Base-by-base conservation (phyloP, 495 filamentous ascomycete species). In the Bombardia bombarda region DNA sequence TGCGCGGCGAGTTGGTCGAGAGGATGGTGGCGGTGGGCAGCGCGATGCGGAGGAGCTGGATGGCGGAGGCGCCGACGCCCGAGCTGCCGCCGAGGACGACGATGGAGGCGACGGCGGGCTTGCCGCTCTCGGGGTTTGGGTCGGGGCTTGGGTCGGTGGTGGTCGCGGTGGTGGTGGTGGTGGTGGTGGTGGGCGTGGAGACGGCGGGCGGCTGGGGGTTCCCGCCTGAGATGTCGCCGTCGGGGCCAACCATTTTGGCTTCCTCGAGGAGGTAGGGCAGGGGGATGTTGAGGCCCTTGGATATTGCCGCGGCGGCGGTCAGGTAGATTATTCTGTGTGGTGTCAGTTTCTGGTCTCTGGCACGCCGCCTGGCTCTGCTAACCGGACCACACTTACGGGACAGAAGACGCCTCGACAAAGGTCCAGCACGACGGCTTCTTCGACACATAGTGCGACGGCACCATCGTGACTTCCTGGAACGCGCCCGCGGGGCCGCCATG, bases 71-170 rank as follows among this genome's bases (percentile, higher is more conserved):
- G 25, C 68, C 69, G 14, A 69, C 53, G 16, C 50, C 60, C 4
- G 69, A 70, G 44, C 59, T 61, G 16, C 65, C 69, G 38, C 69
- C 69, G 0, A 73, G 42, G 14, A 73, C 50, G 8, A 72, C 65
- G 33, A 70, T 46, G 0, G 64, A 62, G 25, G 52, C 51, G 34
- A 43, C 13, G 1, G 20, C 16, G 31, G 31, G 38, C 26, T 28
- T 28, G 26, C 26, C 26, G 2, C 9, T 28, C 6, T 28, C 26
- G 9, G 9, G 26, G 26, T 28, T 28, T 28, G 26, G 9, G 26
- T 7, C 13, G 26, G 9, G 9, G 26, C 26, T 13, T 28, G 26
- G 9, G 26, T 10, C 2, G 26, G 13, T 13, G 2, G 26, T 28
- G 26, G 26, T 28, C 26, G 26, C 9, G 26, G 26, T 28, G 9